Evolutionary conservation across 768 basidiomycete genomes (phyloP), one percentile per base, ranked within the genome.

Genomic region (Leccinellum luteum): DNA sequence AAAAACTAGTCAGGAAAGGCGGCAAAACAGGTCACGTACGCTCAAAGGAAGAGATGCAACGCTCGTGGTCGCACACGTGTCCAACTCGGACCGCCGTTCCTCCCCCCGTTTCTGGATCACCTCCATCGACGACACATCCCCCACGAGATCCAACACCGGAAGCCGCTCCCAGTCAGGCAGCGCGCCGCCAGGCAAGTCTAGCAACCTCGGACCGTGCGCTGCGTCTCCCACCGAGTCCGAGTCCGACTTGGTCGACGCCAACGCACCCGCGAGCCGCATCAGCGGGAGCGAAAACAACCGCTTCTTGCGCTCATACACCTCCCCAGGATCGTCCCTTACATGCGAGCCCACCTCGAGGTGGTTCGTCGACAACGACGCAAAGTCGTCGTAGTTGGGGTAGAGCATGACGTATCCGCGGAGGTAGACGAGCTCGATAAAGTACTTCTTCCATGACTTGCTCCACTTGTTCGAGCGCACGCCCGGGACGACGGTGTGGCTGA

Each of bases 381-480:
- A 92, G 45, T 76, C 78, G 43, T 76, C 79, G 66, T 83, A 94
- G 73, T 94, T 94, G 12, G 92, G 92, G 66, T 94, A 94, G 30
- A 94, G 81, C 92, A 94, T 94, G 52, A 85, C 82, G 71, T 91
- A 92, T 3, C 92, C 90, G 6, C 85, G 84, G 14, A 94, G 79
- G 70, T 86, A 90, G 43, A 83, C 85, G 54, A 94, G 78, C 71
- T 94, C 92, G 72, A 93, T 93, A 69, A 93, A 91, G 72, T 87
- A 93, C 60, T 86, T 86, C 72, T 94, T 94, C 92, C 92, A 94
- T 7, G 89, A 92, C 51, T 79, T 79, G 14, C 79, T 78, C 93
- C 92, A 94, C 31, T 77, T 73, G 75, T 90, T 94, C 31, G 90
- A 93, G 45, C 91, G 85, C 21, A 92, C 84, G 27, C 81, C 73